These are phyloP conservation scores for Colletotrichum cereale DNA, from an alignment of 2,329 filamentous ascomycete species.

Conservation along the genomic window DNA sequence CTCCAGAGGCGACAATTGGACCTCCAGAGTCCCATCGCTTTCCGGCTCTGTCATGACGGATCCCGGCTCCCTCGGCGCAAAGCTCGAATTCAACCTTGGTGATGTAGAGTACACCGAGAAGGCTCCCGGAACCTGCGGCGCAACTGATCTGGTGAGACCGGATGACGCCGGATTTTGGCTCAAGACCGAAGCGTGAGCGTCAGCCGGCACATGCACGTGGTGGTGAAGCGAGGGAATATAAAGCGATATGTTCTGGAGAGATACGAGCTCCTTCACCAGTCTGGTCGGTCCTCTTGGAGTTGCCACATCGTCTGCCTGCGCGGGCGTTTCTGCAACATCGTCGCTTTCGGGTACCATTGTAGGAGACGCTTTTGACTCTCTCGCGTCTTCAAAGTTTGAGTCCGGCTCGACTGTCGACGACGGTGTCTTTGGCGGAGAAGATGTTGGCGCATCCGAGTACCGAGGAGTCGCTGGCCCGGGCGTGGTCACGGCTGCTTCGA, in stretches of 20 bases:
- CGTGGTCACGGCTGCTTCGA: background rate
- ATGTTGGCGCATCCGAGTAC: background rate
- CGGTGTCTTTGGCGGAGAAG: constrained; percentile 22
- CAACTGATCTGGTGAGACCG: constrained; percentile 53
- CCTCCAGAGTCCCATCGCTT: constrained; percentile 57
- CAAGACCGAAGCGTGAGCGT: constrained; percentile 46
- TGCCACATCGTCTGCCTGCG: constrained; percentile 54
- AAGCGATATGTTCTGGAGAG: constrained; percentile 63
- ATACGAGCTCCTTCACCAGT: constrained; percentile 68
- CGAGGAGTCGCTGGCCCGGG: background rate
- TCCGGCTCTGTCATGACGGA: constrained; percentile 35
- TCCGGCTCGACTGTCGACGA: constrained; percentile 39
- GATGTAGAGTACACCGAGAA: constrained; percentile 64
- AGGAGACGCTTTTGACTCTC: background rate
- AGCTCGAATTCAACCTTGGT: constrained; percentile 23
- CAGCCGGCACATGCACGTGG: constrained; percentile 54
- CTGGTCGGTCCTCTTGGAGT: constrained; percentile 67
- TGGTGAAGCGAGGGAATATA: constrained; percentile 66
- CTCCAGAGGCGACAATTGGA: constrained; percentile 64
- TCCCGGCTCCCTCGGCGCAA: constrained; percentile 5
- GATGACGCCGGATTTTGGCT: constrained; percentile 46
- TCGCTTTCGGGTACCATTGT: background rate
- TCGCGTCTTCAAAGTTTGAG: background rate
- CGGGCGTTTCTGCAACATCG: constrained; percentile 24
- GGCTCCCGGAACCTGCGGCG: constrained; percentile 70